Base-by-base conservation (phyloP, 179 eudicot species). In the Drosera spatulata region DNA sequence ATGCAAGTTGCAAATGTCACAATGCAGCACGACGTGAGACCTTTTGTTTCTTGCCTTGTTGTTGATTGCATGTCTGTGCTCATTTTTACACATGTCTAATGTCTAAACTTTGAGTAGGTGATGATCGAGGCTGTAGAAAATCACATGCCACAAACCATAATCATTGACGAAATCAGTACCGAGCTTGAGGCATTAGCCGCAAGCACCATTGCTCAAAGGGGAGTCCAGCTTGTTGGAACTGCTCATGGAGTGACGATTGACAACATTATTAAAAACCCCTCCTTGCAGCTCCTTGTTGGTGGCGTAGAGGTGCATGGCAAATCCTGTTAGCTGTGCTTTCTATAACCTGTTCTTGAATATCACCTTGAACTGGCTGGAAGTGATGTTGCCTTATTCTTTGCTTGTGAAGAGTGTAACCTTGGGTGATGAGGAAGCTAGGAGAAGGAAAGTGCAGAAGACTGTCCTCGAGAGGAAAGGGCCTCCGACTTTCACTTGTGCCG, bases 41-140 rank as follows among this genome's bases (percentile, higher is more conserved):
- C 11, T 50, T 14, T 48, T 51, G 5, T 14, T 48, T 54, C 58
- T 41, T 58, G 61, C 10, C 54, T 49, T 70, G 5, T 11, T 8
- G 15, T n/a, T 52, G 2, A 22, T 8, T 52, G 3, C 55, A 52
- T 14, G 7, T 7, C 2, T 12, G 2, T 11, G 59, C 4, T 37
- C 38, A 12, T 33, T 13, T 7, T 33, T n/a, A 9, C 2, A 15
- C 14, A 46, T 53, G 43, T 68, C 15, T 51, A 14, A 60, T 40
- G 39, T 56, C 33, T 39, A 40, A 14, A 62, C 64, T 42, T 50
- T 53, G 54, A 45, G 15, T 58, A 93, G 99, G 99, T 93, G 62
- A 93, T 91, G 99, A 93, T 93, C 61, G 99, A 89, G 76, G 97
- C 99, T 58, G 99, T 93, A 41, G 96, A 93, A 82, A 93, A 93